Percentiles rank a stretch among this genome's conserved stretches.
Conservation (phyloP, 1,284 basidiomycete species). For the Trametes hirsuta region DNA sequence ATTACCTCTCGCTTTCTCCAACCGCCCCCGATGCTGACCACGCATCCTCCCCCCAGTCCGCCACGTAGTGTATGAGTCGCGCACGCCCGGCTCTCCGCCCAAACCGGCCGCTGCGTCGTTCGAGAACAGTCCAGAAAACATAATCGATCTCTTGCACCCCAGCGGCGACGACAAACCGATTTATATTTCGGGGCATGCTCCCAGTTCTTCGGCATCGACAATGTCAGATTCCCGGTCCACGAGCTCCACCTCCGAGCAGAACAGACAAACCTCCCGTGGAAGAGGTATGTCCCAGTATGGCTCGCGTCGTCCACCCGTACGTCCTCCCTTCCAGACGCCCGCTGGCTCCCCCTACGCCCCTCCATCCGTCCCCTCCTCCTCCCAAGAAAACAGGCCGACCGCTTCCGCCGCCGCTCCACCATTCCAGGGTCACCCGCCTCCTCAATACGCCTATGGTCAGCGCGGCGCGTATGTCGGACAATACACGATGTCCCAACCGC, state of each 20-base stretch:
- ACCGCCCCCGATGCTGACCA: slow-evolving; percentile 11
- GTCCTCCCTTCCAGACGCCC: slow-evolving; percentile 25
- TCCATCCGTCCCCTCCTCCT: slow-evolving; percentile 7
- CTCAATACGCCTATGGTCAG: slow-evolving; percentile 39
- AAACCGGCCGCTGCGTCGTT: slow-evolving; percentile 24
- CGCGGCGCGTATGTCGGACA: slow-evolving; percentile 44
- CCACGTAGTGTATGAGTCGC: slow-evolving; percentile 27
- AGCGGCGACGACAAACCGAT: slow-evolving; percentile 11
- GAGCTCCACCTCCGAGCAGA: slow-evolving; percentile 26
- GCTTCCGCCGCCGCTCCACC: slow-evolving; percentile 17
- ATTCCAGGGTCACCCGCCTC: slow-evolving; percentile 27
- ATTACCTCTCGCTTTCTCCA: slow-evolving; percentile 7
- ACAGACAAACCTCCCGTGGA: slow-evolving; percentile 27
- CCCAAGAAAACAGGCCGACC: slow-evolving; percentile 19
- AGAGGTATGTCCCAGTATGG: slow-evolving; percentile 29
- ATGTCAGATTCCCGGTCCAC: slow-evolving; percentile 31
- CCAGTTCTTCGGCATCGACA: slow-evolving; percentile 18
- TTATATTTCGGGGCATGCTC: slow-evolving; percentile 31
- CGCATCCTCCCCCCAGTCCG: slow-evolving; percentile 6
- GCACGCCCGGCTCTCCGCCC: slow-evolving; percentile 23
- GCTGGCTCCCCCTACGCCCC: slow-evolving; percentile 21
- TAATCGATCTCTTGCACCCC: slow-evolving; percentile 24
- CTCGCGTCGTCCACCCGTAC: slow-evolving; percentile 28
- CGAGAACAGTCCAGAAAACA: slow-evolving; percentile 33
- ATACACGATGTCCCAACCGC: slow-evolving; percentile 50